Percentiles rank a stretch among this genome's conserved stretches.
phyloP scores from a whole-genome alignment of 2,329 filamentous ascomycete genomes.

The Ilyonectria sp. region DNA sequence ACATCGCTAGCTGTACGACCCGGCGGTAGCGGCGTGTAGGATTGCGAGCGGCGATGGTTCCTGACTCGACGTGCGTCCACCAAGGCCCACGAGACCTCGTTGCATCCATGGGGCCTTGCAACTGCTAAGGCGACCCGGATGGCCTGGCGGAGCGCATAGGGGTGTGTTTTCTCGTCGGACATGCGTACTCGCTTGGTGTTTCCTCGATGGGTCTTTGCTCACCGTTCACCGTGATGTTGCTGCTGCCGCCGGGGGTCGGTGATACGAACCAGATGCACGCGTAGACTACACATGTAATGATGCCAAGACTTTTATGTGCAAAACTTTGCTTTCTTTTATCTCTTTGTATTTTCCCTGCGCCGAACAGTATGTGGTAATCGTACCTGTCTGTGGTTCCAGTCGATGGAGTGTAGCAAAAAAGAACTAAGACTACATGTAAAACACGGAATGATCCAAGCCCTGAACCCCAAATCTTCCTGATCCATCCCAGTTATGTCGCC shows the following conservation, averaged over 20 bases:
- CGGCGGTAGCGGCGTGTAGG: background rate
- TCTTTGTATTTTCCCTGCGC: slow-evolving; percentile 39
- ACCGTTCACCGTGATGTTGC: background rate
- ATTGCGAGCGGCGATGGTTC: background rate
- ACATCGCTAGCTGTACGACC: background rate
- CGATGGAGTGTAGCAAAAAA: slow-evolving; percentile 20
- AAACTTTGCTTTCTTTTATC: background rate
- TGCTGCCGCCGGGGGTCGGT: background rate
- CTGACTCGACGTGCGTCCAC: background rate
- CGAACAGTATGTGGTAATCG: slow-evolving; percentile 43
- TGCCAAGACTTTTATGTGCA: background rate
- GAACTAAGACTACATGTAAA: slow-evolving; percentile 4
- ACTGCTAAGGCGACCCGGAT: background rate
- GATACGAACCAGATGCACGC: background rate
- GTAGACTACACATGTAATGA: background rate
- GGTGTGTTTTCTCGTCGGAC: background rate
- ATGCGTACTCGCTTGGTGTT: background rate
- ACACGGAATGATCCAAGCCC: slow-evolving; percentile 9
- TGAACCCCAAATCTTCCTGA: slow-evolving; percentile 2
- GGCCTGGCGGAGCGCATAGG: background rate
- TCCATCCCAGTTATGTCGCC: slow-evolving; percentile 28
- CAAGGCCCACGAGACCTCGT: background rate
- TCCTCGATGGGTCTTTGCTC: background rate
- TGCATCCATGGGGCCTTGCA: background rate
- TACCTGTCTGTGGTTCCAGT: slow-evolving; percentile 30